phyloP scores from a whole-genome alignment of 164 flowering plant genomes.

The Amborella trichopoda region DNA sequence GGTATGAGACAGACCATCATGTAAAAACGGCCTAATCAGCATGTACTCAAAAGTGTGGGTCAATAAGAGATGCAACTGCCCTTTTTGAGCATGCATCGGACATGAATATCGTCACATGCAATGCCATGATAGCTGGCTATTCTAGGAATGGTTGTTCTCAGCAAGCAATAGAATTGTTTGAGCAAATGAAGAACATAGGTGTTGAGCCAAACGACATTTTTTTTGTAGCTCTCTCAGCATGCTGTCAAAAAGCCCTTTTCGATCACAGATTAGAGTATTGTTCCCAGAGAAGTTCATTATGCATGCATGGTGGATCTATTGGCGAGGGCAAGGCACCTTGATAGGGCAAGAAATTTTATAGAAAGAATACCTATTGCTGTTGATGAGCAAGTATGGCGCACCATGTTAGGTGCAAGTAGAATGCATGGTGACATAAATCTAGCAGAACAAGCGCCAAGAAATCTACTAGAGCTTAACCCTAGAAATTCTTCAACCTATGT shows the following conservation, averaged over 20 bases:
- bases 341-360: constrained; percentile 46
- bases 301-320: constrained; percentile 75
- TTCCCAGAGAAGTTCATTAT: constrained; percentile 70
- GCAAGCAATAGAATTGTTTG: constrained; percentile 49
- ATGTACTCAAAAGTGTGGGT: too few species aligned
- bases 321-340: constrained; percentile 62
- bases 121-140: constrained; percentile 65
- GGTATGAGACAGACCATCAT: constrained; percentile 27
- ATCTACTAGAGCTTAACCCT: constrained; percentile 48
- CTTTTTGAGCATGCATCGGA: constrained; percentile 40
- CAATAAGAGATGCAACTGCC: constrained; percentile 54
- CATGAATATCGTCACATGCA: constrained; percentile 57
- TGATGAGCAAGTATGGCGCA: constrained; percentile 65
- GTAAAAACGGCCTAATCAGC: constrained; percentile 53
- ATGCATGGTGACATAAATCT: constrained; percentile 53
- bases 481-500: constrained; percentile 41
- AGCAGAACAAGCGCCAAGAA: constrained; percentile 42
- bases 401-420: constrained; percentile 72
- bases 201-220: constrained; percentile 73
- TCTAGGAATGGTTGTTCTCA: constrained; percentile 84
- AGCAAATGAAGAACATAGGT: constrained; percentile 30
- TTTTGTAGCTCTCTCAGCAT: constrained; percentile 75
- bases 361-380: constrained; percentile 69
- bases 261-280: constrained; percentile 58
- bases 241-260: constrained; percentile 71